A percentile compares a stretch with the other conserved stretches of the same genome.
phyloP scores from a whole-genome alignment of 495 filamentous ascomycete genomes.

The Parathielavia appendiculata region DNA sequence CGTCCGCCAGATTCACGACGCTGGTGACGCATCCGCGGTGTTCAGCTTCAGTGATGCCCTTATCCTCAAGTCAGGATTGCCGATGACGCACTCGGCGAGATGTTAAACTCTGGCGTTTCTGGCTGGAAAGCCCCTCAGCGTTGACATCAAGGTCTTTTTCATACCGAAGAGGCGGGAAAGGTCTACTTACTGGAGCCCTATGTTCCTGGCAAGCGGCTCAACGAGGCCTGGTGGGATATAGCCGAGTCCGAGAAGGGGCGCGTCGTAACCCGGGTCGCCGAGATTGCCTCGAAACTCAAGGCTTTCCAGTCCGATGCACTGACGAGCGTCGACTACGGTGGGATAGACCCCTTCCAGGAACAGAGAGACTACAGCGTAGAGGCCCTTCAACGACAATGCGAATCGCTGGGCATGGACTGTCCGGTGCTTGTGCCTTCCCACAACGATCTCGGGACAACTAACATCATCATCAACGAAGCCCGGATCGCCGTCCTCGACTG shows the following conservation, averaged over 20 bases:
- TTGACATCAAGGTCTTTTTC: slow-evolving; percentile 8
- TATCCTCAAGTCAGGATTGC: slow-evolving; percentile 11
- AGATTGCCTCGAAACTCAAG: neutral
- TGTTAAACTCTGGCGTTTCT: slow-evolving; percentile 4
- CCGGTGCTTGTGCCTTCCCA: neutral
- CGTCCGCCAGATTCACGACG: slow-evolving; percentile 12
- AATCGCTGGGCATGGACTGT: slow-evolving; percentile 7
- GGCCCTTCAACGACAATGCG: neutral
- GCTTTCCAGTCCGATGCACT: neutral
- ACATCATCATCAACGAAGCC: neutral
- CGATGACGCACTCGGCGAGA: slow-evolving; percentile 1
- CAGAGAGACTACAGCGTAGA: neutral
- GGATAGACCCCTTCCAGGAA: slow-evolving; percentile 6
- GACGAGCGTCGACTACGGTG: neutral
- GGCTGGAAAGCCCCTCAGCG: neutral
- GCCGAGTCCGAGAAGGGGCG: neutral
- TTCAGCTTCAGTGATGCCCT: slow-evolving; percentile 6
- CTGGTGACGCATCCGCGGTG: slow-evolving; percentile 8
- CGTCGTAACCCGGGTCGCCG: slow-evolving; percentile 1
- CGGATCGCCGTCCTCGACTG: slow-evolving; percentile 7
- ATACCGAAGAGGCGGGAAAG: slow-evolving; percentile 1
- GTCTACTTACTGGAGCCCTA: neutral
- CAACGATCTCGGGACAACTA: slow-evolving; percentile 11
- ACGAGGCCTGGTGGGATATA: slow-evolving; percentile 12
- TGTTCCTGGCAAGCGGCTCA: slow-evolving; percentile 3